These are phyloP conservation scores for Trichothecium roseum DNA, from an alignment of 2,329 filamentous ascomycete genomes.

Conservation along the genomic window DNA sequence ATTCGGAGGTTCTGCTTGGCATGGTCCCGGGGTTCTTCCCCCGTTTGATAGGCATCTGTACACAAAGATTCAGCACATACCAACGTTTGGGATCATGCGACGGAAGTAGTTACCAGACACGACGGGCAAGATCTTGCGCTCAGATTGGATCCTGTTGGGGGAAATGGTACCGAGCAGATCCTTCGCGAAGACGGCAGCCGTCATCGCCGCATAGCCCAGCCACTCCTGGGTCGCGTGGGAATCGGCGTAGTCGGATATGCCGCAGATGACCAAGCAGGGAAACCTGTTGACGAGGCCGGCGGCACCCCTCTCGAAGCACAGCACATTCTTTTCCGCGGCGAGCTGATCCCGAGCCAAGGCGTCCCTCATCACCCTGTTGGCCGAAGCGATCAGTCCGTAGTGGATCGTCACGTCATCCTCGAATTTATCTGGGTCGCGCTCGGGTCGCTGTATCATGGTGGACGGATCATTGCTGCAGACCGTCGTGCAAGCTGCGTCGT, in stretches of 20 bases:
- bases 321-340: not conserved
- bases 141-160: not conserved
- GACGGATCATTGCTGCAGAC: not conserved
- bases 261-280: slow-evolving; percentile 17
- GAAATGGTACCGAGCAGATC: slow-evolving; percentile 4
- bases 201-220: slow-evolving; percentile 14
- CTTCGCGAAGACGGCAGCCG: slow-evolving; percentile 14
- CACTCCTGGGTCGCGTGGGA: slow-evolving; percentile 16
- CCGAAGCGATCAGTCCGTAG: slow-evolving; percentile 8
- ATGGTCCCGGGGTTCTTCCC: too few species aligned
- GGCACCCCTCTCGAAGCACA: slow-evolving; percentile 16
- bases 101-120: too few species aligned
- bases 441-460: not conserved
- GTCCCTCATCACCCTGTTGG: slow-evolving; percentile 8
- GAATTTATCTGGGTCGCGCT: not conserved
- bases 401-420: slow-evolving; percentile 8
- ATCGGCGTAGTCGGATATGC: slow-evolving; percentile 22
- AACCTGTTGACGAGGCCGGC: slow-evolving; percentile 14
- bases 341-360: not conserved
- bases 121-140: too few species aligned
- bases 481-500: not conserved
- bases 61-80: too few species aligned
- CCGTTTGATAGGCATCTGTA: too few species aligned
- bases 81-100: too few species aligned
- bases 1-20: too few species aligned